phyloP scores from a whole-genome alignment of 495 filamentous ascomycete species.

The Daldinia loculata region DNA sequence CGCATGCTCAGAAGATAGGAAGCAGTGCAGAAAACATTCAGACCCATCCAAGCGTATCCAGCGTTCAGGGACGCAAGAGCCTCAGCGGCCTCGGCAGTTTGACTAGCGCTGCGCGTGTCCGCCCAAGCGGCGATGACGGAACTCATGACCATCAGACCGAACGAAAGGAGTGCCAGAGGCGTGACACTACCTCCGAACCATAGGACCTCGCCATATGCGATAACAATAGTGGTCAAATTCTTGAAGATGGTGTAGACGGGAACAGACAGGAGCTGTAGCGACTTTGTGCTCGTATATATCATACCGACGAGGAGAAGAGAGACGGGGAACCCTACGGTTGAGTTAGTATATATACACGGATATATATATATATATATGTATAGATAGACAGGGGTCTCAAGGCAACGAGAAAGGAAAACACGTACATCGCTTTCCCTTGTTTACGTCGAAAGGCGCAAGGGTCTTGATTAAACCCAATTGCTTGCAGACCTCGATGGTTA shows the following conservation, averaged over 20 bases:
- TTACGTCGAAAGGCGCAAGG: slow-evolving; percentile 83
- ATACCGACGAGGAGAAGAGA: slow-evolving; percentile 96
- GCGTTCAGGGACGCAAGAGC: slow-evolving; percentile 91
- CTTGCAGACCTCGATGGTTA: slow-evolving; percentile 87
- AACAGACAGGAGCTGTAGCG: slow-evolving; percentile 94
- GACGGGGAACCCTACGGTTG: slow-evolving; percentile 86
- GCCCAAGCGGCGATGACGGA: slow-evolving; percentile 97
- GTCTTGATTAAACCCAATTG: slow-evolving; percentile 83
- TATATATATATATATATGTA: too few species aligned
- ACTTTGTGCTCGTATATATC: slow-evolving; percentile 98
- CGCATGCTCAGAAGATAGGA: slow-evolving; percentile 92
- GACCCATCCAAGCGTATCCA: slow-evolving; percentile 96
- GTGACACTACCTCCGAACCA: slow-evolving; percentile 98
- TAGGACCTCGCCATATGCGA: slow-evolving; percentile 97
- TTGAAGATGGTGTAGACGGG: slow-evolving; percentile 99
- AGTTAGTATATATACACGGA: slow-evolving; percentile 34
- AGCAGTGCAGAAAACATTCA: slow-evolving; percentile 96
- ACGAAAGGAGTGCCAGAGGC: slow-evolving; percentile 87
- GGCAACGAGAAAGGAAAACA: slow-evolving; percentile 9
- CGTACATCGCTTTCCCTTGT: slow-evolving; percentile 93
- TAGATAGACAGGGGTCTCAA: neutral
- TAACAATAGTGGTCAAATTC: slow-evolving; percentile 98
- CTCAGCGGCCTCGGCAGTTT: slow-evolving; percentile 68
- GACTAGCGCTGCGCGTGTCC: slow-evolving; percentile 87
- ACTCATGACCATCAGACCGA: slow-evolving; percentile 96